Conservation (phyloP, 345 rosid species). For the Reutealis trisperma region DNA sequence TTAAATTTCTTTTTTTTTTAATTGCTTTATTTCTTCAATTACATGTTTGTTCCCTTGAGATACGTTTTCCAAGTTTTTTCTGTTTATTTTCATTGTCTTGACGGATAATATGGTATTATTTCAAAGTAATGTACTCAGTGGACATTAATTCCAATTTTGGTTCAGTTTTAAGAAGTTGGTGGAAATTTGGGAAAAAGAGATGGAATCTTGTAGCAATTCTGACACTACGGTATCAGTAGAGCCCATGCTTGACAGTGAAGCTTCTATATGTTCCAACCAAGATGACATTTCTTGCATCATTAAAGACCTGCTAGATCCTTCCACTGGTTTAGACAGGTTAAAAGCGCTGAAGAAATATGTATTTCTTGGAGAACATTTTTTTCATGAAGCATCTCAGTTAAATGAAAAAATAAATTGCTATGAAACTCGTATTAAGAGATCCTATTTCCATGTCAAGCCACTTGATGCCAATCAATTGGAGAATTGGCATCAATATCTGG, state of each 20-base stretch:
- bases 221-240: conserved; percentile 39
- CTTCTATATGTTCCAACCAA: conserved; percentile 40
- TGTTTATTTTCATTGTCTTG: background rate
- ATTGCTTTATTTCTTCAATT: background rate
- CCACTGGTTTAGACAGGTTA: conserved; percentile 44
- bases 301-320: conserved; percentile 61
- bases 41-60: background rate
- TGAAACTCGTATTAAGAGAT: conserved; percentile 63
- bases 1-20: background rate
- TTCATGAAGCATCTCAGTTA: conserved; percentile 50
- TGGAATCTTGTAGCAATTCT: conserved; percentile 37
- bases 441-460: conserved; percentile 78
- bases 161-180: conserved; percentile 76
- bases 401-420: conserved; percentile 55
- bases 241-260: conserved; percentile 42
- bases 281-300: conserved; percentile 51
- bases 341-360: conserved; percentile 59
- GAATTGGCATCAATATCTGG: conserved; percentile 82
- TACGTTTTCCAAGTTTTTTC: conserved; percentile 5
- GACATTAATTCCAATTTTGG: conserved; percentile 14
- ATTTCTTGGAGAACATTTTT: conserved; percentile 58
- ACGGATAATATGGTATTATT: conserved; percentile 5
- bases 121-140: background rate
- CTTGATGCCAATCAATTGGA: conserved; percentile 62
- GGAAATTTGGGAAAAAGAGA: conserved; percentile 57